These are phyloP conservation scores for Prunus dulcis DNA, from an alignment of 306 rosid species.

Conservation along the genomic window DNA sequence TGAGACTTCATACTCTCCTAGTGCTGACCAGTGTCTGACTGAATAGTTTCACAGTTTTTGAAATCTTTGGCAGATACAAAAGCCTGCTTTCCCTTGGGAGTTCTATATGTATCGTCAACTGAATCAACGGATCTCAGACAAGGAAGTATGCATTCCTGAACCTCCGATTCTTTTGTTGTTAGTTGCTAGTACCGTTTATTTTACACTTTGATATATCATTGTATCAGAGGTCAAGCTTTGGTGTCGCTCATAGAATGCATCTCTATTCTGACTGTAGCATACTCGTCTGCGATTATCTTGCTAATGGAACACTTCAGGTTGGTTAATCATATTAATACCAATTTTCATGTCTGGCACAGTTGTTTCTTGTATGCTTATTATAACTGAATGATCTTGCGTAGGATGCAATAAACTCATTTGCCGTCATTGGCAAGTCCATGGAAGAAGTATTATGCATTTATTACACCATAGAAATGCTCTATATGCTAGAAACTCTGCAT, in stretches of 20 bases:
- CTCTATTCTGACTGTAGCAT: conserved; percentile 77
- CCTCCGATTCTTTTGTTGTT: conserved; percentile 13
- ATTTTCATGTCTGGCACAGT: conserved; percentile 12
- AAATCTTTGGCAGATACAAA: conserved; percentile 64
- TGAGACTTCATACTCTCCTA: neutral
- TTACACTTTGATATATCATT: conserved; percentile 28
- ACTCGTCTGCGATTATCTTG: conserved; percentile 68
- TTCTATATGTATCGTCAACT: conserved; percentile 92
- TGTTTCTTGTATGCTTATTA: conserved; percentile 18
- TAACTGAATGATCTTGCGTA: conserved; percentile 35
- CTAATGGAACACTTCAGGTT: conserved; percentile 93
- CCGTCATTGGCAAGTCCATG: conserved; percentile 68
- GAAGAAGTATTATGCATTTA: conserved; percentile 86
- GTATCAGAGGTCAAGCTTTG: conserved; percentile 84
- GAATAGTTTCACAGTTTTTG: conserved; percentile 13
- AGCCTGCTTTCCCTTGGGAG: conserved; percentile 92
- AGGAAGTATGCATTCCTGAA: conserved; percentile 45
- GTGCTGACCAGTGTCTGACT: conserved; percentile 11
- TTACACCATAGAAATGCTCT: conserved; percentile 85
- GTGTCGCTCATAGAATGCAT: conserved; percentile 69
- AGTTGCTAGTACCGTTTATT: conserved; percentile 17
- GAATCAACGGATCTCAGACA: conserved; percentile 59
- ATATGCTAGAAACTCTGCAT: conserved; percentile 77
- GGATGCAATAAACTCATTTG: conserved; percentile 84
- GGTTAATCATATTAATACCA: conserved; percentile 18